phyloP scores from a whole-genome alignment of 164 flowering plant species.

The Piper betle region DNA sequence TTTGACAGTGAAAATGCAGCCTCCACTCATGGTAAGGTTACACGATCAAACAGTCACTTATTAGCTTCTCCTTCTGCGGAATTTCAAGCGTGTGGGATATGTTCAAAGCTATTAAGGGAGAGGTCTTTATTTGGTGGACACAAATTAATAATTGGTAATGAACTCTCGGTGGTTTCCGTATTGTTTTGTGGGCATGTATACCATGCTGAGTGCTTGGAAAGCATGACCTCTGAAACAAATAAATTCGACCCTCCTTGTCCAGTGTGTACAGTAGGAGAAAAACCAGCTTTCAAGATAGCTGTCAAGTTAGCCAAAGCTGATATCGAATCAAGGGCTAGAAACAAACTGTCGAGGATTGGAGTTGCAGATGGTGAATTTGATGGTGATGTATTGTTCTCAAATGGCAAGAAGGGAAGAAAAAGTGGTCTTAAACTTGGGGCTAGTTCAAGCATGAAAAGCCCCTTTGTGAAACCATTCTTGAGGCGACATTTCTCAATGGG shows the following conservation, averaged over 20 bases:
- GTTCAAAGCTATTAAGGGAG: conserved; percentile 57
- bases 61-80: conserved; percentile 50
- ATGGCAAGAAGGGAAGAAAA: conserved; percentile 15
- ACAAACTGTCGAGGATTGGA: conserved; percentile 39
- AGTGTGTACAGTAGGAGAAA: conserved; percentile 54
- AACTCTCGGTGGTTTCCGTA: conserved; percentile 57
- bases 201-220: conserved; percentile 86
- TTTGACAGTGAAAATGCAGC: conserved; percentile 62
- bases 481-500: conserved; percentile 69
- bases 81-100: conserved; percentile 52
- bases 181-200: conserved; percentile 82
- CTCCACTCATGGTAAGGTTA: conserved; percentile 32
- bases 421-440: conserved; percentile 41
- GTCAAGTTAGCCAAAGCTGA: conserved; percentile 40
- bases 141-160: conserved; percentile 29
- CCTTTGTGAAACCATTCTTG: conserved; percentile 54
- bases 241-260: conserved; percentile 80
- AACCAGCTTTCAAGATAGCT: conserved; percentile 37
- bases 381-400: conserved; percentile 14
- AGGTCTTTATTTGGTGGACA: conserved; percentile 44
- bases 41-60: conserved; percentile 40
- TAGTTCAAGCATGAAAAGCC: conserved; percentile 43
- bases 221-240: conserved; percentile 45
- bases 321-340: conserved; percentile 40
- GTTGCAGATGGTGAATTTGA: conserved; percentile 39